Base-by-base conservation (phyloP, 2,329 filamentous ascomycete genomes). In the Diaporthe nobilis region DNA sequence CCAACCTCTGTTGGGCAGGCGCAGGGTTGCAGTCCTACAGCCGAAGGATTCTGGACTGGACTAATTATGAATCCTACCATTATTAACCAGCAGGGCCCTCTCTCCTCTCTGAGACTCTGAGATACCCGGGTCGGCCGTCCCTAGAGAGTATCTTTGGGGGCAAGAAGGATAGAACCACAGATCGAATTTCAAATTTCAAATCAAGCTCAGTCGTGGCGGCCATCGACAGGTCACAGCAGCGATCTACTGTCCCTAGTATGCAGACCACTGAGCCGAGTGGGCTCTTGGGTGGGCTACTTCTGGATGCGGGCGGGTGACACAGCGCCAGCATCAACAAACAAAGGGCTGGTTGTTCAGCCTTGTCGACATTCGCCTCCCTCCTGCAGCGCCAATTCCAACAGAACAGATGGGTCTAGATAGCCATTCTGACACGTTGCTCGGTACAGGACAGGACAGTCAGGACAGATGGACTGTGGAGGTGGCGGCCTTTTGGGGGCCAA, bases 11-110 rank as follows among this genome's bases (percentile, higher is more conserved):
- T 65, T 47, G 70, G 42, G 37, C 70, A 39, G 42, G 74, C 58
- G 51, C 42, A 72, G 44, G 57, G 71, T 72, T 53, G 63, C 42
- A 60, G 42, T 55, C 75, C 65, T 49, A 61, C 57, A 15, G 34
- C 65, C 65, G 65, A 76, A 71, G 75, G 75, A 71, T 76, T 51
- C 65, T 71, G 44, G 39, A 71, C 65, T 55, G 47, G 63, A 58
- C 17, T 67, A 44, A 42, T 42, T 63, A 31, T 53, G 44, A 53
- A 39, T 42, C n/a, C 53, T 39, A 10, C 15, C 42, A 44, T n/a
- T 44, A 49, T n/a, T 44, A 37, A 15, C 39, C 7, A 20, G 31
- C 47, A 31, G 39, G 65, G 31, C 28, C 65, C 65, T 68, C 65
- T 28, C 22, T 39, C 28, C 31, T 34, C 25, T 28, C 47, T 37